phyloP scores from a whole-genome alignment of 2,329 filamentous ascomycete species.

The Phoma sp. region DNA sequence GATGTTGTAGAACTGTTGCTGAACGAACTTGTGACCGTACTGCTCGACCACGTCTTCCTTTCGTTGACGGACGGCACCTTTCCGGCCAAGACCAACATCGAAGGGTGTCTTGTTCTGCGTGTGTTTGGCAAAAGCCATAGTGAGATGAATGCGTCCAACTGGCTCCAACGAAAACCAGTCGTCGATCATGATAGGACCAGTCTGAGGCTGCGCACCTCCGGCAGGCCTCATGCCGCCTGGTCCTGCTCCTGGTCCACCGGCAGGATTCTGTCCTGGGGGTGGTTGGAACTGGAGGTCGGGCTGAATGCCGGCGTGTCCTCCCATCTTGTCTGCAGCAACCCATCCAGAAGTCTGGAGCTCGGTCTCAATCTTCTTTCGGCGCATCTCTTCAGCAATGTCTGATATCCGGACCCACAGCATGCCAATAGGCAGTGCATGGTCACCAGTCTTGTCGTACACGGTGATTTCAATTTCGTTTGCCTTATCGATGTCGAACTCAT shows the following conservation, averaged over 20 bases:
- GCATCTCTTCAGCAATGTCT: conserved; percentile 96
- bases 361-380: conserved; percentile 94
- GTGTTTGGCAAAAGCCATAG: conserved; percentile 90
- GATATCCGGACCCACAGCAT: conserved; percentile 97
- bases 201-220: conserved; percentile 55
- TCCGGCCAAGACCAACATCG: conserved; percentile 89
- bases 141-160: conserved; percentile 88
- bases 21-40: conserved; percentile 98
- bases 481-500: conserved; percentile 94
- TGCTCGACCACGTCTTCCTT: conserved; percentile 99
- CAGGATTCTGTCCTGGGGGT: conserved; percentile 52
- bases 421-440: conserved; percentile 89
- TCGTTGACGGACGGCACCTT: conserved; percentile 94
- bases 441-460: conserved; percentile 91
- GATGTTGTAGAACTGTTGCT: conserved; percentile 99
- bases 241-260: conserved; percentile 47
- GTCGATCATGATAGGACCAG: conserved; percentile 71
- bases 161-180: conserved; percentile 98
- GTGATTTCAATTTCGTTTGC: conserved; percentile 98
- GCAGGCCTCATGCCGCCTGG: conserved; percentile 50
- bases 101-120: conserved; percentile 81
- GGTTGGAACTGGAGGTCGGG: conserved; percentile 62
- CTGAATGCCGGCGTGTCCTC: conserved; percentile 60
- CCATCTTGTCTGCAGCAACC: conserved; percentile 97
- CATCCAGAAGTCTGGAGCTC: conserved; percentile 94